phyloP scores from a whole-genome alignment of 2,329 filamentous ascomycete species.

The Fusarium algeriense region DNA sequence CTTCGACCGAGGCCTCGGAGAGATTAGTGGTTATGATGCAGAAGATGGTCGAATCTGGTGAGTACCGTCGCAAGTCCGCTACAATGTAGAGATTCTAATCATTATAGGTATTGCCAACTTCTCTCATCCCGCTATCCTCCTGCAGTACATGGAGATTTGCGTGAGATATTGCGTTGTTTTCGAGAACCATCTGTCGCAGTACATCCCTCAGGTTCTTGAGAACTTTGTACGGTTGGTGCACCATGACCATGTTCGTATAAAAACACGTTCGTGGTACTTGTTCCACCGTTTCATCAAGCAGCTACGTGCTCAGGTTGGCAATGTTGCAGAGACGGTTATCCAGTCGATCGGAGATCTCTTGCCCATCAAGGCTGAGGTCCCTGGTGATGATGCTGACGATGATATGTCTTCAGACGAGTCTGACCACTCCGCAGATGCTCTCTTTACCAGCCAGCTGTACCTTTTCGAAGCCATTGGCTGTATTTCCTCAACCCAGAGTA shows the following conservation, averaged over 20 bases:
- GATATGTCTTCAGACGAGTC: constrained; percentile 97
- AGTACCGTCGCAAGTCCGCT: constrained; percentile 49
- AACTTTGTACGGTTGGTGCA: constrained; percentile 93
- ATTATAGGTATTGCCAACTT: constrained; percentile 81
- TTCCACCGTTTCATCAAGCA: constrained; percentile 95
- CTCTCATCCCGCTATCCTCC: constrained; percentile 88
- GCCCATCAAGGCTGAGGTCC: constrained; percentile 89
- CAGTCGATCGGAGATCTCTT: constrained; percentile 90
- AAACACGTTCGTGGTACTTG: constrained; percentile 94
- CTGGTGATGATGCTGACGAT: constrained; percentile 80
- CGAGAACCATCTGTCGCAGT: constrained; percentile 78
- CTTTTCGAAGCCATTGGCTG: constrained; percentile 95
- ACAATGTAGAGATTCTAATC: constrained; percentile 24
- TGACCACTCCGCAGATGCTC: constrained; percentile 87
- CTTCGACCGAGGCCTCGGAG: constrained; percentile 82
- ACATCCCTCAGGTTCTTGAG: constrained; percentile 88
- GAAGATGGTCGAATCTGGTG: constrained; percentile 93
- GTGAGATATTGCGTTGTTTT: constrained; percentile 95
- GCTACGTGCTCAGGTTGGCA: constrained; percentile 83
- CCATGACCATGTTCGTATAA: constrained; percentile 86
- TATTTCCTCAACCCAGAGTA: constrained; percentile 84
- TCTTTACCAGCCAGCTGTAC: constrained; percentile 92
- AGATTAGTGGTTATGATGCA: constrained; percentile 92
- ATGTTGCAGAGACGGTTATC: constrained; percentile 91
- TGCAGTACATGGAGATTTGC: constrained; percentile 99